Conservation (phyloP, 257 asterid species). For the Rubia yunnanensis region DNA sequence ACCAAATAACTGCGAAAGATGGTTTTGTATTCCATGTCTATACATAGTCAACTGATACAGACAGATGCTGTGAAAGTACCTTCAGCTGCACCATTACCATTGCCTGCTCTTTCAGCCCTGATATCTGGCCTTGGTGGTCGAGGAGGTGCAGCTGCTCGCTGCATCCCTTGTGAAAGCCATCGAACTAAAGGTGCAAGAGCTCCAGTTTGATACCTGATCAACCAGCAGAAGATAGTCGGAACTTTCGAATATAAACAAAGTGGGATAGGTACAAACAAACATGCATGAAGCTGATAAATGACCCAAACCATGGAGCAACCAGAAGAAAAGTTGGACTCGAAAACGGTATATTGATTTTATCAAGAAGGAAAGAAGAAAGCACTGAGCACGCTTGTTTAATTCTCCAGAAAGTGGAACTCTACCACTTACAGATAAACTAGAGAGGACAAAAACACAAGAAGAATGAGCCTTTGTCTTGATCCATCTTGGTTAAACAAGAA, state of each 20-base stretch:
- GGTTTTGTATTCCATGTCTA: neutral
- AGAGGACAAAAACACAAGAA: constrained; percentile 70
- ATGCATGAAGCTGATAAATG: neutral
- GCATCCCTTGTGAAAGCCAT: constrained; percentile 99
- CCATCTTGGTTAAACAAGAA: constrained; percentile 97
- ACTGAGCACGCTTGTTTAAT: neutral
- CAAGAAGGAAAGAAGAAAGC: neutral
- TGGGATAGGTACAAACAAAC: neutral
- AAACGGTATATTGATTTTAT: neutral
- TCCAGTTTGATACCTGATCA: constrained; percentile 86
- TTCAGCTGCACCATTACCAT: constrained; percentile 52
- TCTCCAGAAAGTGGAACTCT: constrained; percentile 1
- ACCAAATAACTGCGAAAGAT: neutral
- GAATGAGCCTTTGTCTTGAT: constrained; percentile 73
- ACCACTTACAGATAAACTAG: constrained; percentile 78
- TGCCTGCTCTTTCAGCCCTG: constrained; percentile 53
- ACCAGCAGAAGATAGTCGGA: constrained; percentile 13
- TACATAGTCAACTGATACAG: neutral
- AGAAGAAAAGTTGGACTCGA: neutral
- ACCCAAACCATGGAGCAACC: neutral
- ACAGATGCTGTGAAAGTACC: constrained; percentile 34
- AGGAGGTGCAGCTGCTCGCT: constrained; percentile 80
- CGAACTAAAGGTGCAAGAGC: constrained; percentile 84
- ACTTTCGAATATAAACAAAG: neutral
- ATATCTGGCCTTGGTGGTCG: constrained; percentile 61